Evolutionary conservation across 176 grass and related monocot species (phyloP), one percentile per base, ranked within the genome.

Genomic region (Oryza officinalis): DNA sequence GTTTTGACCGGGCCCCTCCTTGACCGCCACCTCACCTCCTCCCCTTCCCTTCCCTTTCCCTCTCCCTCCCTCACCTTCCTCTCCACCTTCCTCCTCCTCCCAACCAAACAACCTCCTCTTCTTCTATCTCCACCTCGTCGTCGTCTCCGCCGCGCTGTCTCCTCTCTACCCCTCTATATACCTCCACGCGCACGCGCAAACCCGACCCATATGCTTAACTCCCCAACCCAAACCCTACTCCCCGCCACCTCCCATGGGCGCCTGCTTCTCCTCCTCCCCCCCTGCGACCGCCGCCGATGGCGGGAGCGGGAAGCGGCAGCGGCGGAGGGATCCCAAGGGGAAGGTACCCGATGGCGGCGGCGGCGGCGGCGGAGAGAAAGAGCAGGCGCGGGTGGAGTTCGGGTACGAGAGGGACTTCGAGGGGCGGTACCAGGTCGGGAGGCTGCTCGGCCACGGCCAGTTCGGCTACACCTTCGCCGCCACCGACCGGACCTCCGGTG

Each of bases 391-490:
- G 72, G 71, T 85, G 31, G 91, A 93, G 84, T 96, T 99, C 76
- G 96, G 96, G 1, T 99, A 94, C 74, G 93, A 87, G 30, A 90
- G 83, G 82, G 88, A 99, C 79, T 99, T 99, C 71, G 74, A 87
- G 23, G 87, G 75, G 77, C 64, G 87, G 76, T 99, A 99, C 74
- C 89, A 88, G 47, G 89, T 96, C 52, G 96, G 96, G 10, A 91
- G 92, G 82, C 77, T 96, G 72, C 96, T 99, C 66, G 96, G 96
- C 46, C 96, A 96, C 67, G 96, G 96, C 18, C 96, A 99, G 85
- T 99, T 99, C 85, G 96, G 96, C 0, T 99, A 99, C 89, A 99
- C 96, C 73, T 99, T 94, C 69, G 87, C 88, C 67, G 96, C 96
- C 47, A 91, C 88, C 73, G 93, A 99, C 27, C 92, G 83, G 47